Evolutionary conservation across 257 asterid species (phyloP), one percentile per base, ranked within the genome.

Genomic region (Solanum paucissectum): DNA sequence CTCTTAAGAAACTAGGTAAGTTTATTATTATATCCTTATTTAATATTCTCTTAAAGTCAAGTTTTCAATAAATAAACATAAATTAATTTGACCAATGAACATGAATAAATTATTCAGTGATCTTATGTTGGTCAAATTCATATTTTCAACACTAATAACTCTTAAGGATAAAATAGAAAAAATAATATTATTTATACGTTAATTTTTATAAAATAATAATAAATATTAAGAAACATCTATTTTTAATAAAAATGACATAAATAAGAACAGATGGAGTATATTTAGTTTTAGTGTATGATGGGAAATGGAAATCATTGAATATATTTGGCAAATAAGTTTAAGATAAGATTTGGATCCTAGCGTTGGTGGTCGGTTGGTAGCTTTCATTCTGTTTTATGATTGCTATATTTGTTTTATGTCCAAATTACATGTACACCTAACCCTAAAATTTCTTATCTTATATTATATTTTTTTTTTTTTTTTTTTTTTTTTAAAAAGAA

Each of bases 141-240:
- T 49, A 5, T 49, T 49, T 49, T 49, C 1, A 49, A 14, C 3
- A 49, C 8, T 49, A 49, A 49, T 49, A 49, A 46, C 20, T 46
- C 0, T 46, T 0, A 4, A 46, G 0, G 1, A 0, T 13, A 13
- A 46, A 46, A 13, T 5, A 46, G 0, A 0, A 46, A 46, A 0
- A 13, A 46, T 46, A 46, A 0, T 46, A 0, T 46, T 13, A 46
- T 5, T 4, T 13, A 13, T 46, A 5, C 0, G 0, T 13, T 46
- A 13, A 0, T 13, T 46, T 46, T 46, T 13, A 29, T 29, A 29
- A 29, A 29, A 29, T 29, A 29, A 29, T 29, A 29, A 2, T 46
- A 4, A 4, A 5, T 46, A 46, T 13, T 46, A 46, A 13, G 0
- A 4, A 46, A 46, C 0, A 5, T 4, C 0, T 46, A 13, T 46